Base-by-base conservation (phyloP, 768 basidiomycete species). In the Tylopilus rubrobrunneus region DNA sequence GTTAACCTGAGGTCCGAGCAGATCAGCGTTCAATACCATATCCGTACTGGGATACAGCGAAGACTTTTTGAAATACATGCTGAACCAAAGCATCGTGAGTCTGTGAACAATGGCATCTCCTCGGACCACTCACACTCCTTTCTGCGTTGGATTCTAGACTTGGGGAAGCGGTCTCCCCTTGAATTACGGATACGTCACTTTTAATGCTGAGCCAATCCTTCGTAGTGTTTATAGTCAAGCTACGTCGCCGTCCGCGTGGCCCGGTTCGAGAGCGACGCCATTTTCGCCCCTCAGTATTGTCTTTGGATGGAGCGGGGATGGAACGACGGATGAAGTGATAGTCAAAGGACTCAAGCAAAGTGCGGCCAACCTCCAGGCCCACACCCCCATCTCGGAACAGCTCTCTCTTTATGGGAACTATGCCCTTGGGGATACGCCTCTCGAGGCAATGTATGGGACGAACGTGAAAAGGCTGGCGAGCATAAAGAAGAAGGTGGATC, bases 401-500 rank as follows among this genome's bases (percentile, higher is more conserved):
- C 75, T 73, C 4, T 60, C 78, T 4, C 54, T 77, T 47, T 87
- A 88, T 62, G 72, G 74, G 27, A 88, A 89, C 64, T 85, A 86
- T 56, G 84, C 84, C 5, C 67, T 80, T 7, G 67, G 58, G 37
- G 76, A 76, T 49, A 84, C 83, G 5, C 75, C 82, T 1, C 49
- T 84, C 21, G 66, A 74, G 49, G 55, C 64, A 10, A 70, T 88
- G 28, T 86, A 81, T 57, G 83, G 81, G 3, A 57, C 42, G 3
- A 80, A 84, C 53, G 45, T 87, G 3, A 62, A 63, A 12, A 64
- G 45, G 48, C 59, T 86, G 54, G 55, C 62, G 50, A 55, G 49
- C 11, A 64, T 85, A 15, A 81, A 79, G 61, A 60, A 55, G 52
- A 50, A 45, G 21, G 72, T 81, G 49, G 86, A 88, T 64, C 85